phyloP scores from a whole-genome alignment of 83 land plant species.

The Diphasiastrum complanatum region DNA sequence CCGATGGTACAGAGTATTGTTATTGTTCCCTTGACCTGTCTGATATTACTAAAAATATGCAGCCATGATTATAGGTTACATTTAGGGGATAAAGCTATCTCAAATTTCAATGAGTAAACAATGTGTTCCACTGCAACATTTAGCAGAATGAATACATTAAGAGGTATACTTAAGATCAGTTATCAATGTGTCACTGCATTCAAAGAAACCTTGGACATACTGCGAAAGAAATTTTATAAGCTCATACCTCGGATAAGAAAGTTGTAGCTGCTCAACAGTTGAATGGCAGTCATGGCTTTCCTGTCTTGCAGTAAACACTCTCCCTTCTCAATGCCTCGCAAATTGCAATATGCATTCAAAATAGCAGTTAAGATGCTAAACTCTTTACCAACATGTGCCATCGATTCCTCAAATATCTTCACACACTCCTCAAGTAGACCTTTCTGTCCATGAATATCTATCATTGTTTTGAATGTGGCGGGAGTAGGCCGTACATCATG shows the following conservation, averaged over 20 bases:
- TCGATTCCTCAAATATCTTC: constrained; percentile 8
- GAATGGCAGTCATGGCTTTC: not conserved
- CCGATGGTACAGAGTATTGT: no score
- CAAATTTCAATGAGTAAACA: no score
- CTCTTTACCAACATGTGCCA: not conserved
- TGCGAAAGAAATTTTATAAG: not conserved
- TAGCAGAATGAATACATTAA: no score
- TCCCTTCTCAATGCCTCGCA: constrained; percentile 21
- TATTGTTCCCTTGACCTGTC: no score
- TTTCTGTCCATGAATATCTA: constrained; percentile 22
- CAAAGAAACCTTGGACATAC: not conserved
- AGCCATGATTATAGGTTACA: no score
- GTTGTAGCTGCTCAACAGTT: constrained; percentile 17
- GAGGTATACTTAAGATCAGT: no score
- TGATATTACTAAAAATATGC: no score
- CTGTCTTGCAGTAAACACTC: constrained; percentile 8
- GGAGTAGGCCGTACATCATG: constrained; percentile 11
- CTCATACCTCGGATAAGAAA: constrained; percentile 21
- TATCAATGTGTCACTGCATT: not conserved
- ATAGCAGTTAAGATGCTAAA: constrained; percentile 10
- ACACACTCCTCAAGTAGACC: constrained; percentile 21
- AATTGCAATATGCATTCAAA: constrained; percentile 20
- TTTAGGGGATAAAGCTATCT: no score
- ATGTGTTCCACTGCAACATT: no score
- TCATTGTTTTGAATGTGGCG: constrained; percentile 13